Conservation (phyloP, 192 early-diverging fungal species). For the Thamnidium elegans region DNA sequence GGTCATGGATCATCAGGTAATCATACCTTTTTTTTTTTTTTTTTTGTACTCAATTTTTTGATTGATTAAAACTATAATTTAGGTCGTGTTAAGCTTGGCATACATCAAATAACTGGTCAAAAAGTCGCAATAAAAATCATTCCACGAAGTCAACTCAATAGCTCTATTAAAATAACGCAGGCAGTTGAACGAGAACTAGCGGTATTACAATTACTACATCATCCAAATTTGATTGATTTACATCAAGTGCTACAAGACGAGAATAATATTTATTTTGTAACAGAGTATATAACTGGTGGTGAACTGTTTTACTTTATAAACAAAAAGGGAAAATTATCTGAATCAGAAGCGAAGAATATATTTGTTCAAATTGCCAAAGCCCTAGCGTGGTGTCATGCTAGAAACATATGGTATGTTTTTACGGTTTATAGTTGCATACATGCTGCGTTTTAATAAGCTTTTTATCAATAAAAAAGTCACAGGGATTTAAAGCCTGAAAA, state of each 20-base stretch:
- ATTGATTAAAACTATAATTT: no score
- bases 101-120: conserved; percentile 26
- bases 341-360: conserved; percentile 51
- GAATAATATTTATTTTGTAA: conserved; percentile 31
- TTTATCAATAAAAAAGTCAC: no score
- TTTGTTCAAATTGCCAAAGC: conserved; percentile 75
- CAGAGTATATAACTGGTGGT: conserved; percentile 27
- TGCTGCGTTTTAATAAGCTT: no score
- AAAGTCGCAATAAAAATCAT: conserved; percentile 36
- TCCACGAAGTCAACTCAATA: conserved; percentile 11
- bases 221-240: conserved; percentile 23
- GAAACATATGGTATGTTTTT: conserved; percentile 27
- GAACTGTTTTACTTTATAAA: conserved; percentile 17
- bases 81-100: conserved; percentile 31
- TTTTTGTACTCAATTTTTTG: no score
- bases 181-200: conserved; percentile 29
- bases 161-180: conserved; percentile 1
- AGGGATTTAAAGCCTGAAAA: conserved; percentile 78
- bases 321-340: conserved; percentile 38
- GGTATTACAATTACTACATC: conserved; percentile 27
- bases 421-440: background rate
- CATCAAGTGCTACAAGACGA: conserved; percentile 25
- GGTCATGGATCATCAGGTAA: conserved; percentile 12
- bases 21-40: no score
- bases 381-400: conserved; percentile 39